phyloP scores from a whole-genome alignment of 768 basidiomycete genomes.

The Leccinum rimulosum region DNA sequence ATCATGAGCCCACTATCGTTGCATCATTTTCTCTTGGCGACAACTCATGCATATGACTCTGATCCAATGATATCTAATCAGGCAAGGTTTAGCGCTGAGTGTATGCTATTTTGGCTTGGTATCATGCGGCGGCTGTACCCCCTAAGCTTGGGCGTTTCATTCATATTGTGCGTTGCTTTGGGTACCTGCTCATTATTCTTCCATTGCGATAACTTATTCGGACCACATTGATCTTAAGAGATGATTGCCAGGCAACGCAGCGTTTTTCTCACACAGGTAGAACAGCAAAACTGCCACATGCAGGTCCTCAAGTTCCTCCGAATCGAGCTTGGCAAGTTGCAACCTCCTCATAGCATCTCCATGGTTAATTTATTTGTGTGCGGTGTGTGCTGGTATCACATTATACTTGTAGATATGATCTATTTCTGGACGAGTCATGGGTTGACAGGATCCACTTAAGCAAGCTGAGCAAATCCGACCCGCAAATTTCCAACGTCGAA shows the following conservation, averaged over 20 bases:
- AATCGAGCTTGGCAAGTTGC: background rate
- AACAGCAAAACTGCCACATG: background rate
- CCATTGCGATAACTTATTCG: background rate
- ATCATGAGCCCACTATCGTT: background rate
- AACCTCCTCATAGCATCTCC: background rate
- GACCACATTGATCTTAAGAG: background rate
- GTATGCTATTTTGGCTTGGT: too few relatives aligned
- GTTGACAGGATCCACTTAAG: background rate
- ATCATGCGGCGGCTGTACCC: too few relatives aligned
- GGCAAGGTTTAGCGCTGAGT: too few relatives aligned
- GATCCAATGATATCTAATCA: too few relatives aligned
- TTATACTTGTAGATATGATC: background rate
- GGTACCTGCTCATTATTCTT: background rate
- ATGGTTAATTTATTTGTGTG: background rate
- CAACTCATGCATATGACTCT: background rate
- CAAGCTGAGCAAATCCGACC: background rate
- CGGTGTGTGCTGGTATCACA: too few relatives aligned
- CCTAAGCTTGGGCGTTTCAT: background rate
- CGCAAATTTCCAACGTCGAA: background rate
- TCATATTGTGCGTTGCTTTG: background rate
- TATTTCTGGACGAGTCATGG: background rate
- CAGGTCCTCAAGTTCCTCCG: background rate
- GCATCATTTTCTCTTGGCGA: background rate
- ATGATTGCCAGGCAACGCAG: background rate
- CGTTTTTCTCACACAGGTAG: background rate